phyloP scores from a whole-genome alignment of 371 early-diverging fungal genomes.

The Phascolomyces articulosus region DNA sequence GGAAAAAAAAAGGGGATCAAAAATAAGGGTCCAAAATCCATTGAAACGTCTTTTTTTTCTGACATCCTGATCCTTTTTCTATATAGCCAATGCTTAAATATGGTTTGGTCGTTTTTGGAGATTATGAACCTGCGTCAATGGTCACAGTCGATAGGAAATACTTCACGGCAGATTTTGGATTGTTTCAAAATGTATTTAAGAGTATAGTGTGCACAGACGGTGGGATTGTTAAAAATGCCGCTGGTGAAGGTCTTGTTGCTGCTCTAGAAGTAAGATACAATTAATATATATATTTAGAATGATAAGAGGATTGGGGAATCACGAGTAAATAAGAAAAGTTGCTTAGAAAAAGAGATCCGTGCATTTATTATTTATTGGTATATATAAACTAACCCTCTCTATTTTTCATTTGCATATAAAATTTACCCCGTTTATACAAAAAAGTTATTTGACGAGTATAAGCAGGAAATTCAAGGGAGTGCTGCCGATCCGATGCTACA shows the following conservation, averaged over 20 bases:
- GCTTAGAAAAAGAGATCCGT: neutral
- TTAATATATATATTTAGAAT: neutral
- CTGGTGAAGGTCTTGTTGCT: constrained; percentile 65
- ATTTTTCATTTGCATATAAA: neutral
- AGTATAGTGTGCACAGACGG: constrained; percentile 57
- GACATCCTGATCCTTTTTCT: neutral
- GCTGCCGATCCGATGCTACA: constrained; percentile 51
- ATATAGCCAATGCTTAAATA: constrained; percentile 60
- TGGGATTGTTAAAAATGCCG: constrained; percentile 65
- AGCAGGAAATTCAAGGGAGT: constrained; percentile 32
- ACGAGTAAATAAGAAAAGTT: neutral
- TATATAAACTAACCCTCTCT: neutral
- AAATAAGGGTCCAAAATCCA: no score
- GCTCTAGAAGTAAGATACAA: constrained; percentile 58
- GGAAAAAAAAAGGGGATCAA: neutral
- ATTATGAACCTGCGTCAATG: constrained; percentile 61
- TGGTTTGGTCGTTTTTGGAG: constrained; percentile 69
- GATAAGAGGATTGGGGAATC: no score
- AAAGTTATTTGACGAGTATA: constrained; percentile 63
- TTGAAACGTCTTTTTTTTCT: neutral
- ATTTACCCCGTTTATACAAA: constrained; percentile 10
- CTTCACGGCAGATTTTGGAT: constrained; percentile 53
- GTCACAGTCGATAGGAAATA: constrained; percentile 60
- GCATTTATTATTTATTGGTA: no score
- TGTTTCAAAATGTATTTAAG: constrained; percentile 57